Conservation (phyloP, 164 flowering plant genomes). For the Paratinospora sagittata region DNA sequence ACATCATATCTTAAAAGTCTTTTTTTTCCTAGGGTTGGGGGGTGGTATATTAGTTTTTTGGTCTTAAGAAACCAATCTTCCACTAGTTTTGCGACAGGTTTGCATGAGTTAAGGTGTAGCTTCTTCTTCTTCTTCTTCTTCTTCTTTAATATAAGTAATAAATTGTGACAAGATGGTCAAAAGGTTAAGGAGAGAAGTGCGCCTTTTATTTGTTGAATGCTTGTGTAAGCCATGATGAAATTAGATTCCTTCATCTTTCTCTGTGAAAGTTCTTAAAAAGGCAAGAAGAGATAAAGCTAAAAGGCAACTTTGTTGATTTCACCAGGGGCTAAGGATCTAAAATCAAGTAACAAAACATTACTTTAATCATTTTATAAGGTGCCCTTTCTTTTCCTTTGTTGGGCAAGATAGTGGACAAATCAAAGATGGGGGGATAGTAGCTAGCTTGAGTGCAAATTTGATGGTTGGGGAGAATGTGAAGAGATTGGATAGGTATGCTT, state of each 20-base stretch:
- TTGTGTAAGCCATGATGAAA: constrained; percentile 27
- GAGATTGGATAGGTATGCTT: not conserved
- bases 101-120: not conserved
- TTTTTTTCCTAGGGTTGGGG: not conserved
- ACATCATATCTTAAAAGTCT: not conserved
- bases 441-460: constrained; percentile 1
- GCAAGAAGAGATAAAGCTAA: too few relatives aligned
- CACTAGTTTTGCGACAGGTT: not conserved
- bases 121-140: not conserved
- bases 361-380: constrained; percentile 17
- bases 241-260: constrained; percentile 35
- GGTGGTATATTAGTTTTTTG: not conserved
- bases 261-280: constrained; percentile 14
- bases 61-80: not conserved
- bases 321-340: constrained; percentile 17
- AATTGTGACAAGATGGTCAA: not conserved
- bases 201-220: not conserved
- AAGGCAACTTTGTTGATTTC: constrained; percentile 6
- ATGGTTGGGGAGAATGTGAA: constrained; percentile 6
- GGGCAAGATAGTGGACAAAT: constrained; percentile 8
- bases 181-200: not conserved
- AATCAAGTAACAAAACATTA: not conserved
- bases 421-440: constrained; percentile 20
- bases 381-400: constrained; percentile 17
- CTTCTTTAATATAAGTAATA: not conserved